Percentiles rank a stretch among this genome's conserved stretches.
Conservation (phyloP, 1,284 basidiomycete species). For the Sanghuangporus baumii region DNA sequence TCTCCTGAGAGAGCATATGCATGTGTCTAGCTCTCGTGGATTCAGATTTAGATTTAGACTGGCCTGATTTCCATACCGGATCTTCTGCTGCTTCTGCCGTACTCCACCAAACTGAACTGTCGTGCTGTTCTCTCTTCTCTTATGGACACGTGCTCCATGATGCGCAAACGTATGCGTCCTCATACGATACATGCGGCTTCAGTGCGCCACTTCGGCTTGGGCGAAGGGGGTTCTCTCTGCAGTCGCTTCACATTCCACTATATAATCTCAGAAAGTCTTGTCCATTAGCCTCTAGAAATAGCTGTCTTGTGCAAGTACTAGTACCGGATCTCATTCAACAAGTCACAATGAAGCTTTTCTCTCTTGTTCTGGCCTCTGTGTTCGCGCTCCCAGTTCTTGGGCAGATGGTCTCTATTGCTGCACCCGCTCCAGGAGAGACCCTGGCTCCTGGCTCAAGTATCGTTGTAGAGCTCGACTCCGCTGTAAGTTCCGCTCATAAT, state of each 20-base stretch:
- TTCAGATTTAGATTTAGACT: background rate
- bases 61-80: background rate
- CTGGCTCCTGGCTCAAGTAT: slow-evolving; percentile 4
- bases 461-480: slow-evolving; percentile 8
- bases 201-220: background rate
- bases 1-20: background rate
- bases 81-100: background rate
- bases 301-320: background rate
- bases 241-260: background rate
- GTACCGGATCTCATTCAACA: too few relatives aligned
- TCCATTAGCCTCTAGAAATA: background rate
- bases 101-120: background rate
- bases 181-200: background rate
- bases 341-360: background rate
- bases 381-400: background rate
- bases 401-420: slow-evolving; percentile 13
- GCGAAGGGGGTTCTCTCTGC: background rate
- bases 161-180: background rate
- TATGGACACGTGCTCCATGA: background rate
- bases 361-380: background rate
- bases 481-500: background rate
- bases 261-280: background rate
- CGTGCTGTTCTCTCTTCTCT: background rate
- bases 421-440: slow-evolving; percentile 4
- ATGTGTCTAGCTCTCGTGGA: background rate